Percentiles rank a stretch among this genome's conserved stretches.
phyloP scores from a whole-genome alignment of 148 eudicot genomes.

The Arctostaphylos glauca region DNA sequence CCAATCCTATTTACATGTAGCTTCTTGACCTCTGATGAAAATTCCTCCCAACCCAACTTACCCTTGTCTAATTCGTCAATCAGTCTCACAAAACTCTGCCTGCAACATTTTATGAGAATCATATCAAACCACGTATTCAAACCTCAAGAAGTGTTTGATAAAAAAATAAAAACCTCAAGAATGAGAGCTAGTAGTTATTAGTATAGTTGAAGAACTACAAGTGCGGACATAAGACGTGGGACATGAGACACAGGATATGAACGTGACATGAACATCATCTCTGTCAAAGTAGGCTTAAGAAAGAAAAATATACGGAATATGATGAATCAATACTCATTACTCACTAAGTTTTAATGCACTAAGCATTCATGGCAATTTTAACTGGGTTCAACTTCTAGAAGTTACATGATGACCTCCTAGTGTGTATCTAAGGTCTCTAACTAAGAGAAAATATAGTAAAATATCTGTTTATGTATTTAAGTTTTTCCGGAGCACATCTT shows the following conservation, averaged over 20 bases:
- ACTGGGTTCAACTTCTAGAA: not conserved
- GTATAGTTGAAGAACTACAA: not conserved
- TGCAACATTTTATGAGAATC: constrained; percentile 16
- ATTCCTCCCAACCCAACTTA: constrained; percentile 39
- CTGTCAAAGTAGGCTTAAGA: not conserved
- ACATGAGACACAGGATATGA: not conserved
- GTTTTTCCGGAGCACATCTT: not conserved
- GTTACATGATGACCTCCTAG: not conserved
- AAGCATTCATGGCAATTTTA: not conserved
- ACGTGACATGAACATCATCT: not conserved
- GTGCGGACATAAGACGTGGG: not conserved
- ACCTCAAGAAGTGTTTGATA: not conserved
- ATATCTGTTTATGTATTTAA: not conserved
- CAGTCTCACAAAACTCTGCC: constrained; percentile 37
- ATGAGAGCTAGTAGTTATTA: not conserved
- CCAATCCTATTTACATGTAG: constrained; percentile 44
- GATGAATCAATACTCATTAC: not conserved
- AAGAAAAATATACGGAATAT: not conserved
- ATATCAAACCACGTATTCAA: not conserved
- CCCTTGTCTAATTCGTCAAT: constrained; percentile 47
- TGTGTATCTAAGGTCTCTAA: not conserved
- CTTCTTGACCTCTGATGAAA: constrained; percentile 35
- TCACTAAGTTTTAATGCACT: not conserved
- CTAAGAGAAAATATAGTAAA: not conserved
- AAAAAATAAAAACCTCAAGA: too few species aligned